Conservation (phyloP, 1,284 basidiomycete species). For the Pseudozyma sp. region DNA sequence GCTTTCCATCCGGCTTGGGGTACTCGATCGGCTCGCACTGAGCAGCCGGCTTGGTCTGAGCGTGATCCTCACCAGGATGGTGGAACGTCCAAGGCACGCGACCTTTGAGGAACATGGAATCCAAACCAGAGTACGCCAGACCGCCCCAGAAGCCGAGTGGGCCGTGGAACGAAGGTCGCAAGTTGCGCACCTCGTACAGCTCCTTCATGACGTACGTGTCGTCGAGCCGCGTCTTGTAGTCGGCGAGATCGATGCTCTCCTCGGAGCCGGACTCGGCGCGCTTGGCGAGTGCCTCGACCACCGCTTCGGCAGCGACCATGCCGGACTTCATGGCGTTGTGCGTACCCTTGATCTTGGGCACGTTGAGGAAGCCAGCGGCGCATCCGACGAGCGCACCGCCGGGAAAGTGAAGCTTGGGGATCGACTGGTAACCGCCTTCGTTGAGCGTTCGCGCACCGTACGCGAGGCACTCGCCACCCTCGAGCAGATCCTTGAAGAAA, state of each 20-base stretch:
- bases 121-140: constrained; percentile 88
- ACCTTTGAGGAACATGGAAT: constrained; percentile 86
- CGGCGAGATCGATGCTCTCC: constrained; percentile 77
- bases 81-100: constrained; percentile 92
- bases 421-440: constrained; percentile 93
- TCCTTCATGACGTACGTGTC: constrained; percentile 89
- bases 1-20: constrained; percentile 86
- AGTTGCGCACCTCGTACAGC: constrained; percentile 89
- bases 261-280: constrained; percentile 63
- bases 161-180: constrained; percentile 91
- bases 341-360: constrained; percentile 99
- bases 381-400: constrained; percentile 96
- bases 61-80: constrained; percentile 78
- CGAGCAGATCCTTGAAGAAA: constrained; percentile 83
- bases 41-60: constrained; percentile 65
- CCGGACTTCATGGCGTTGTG: constrained; percentile 99
- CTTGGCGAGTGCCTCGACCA: constrained; percentile 76
- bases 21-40: constrained; percentile 86
- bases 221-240: constrained; percentile 80
- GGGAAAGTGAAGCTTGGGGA: constrained; percentile 91
- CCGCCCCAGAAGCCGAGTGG: constrained; percentile 88
- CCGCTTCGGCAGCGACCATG: constrained; percentile 93
- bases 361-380: constrained; percentile 92
- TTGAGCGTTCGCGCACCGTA: constrained; percentile 93
- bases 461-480: constrained; percentile 82